Evolutionary conservation across 441 rosid genomes (phyloP).

Genomic region (Euphorbia celastroides): DNA sequence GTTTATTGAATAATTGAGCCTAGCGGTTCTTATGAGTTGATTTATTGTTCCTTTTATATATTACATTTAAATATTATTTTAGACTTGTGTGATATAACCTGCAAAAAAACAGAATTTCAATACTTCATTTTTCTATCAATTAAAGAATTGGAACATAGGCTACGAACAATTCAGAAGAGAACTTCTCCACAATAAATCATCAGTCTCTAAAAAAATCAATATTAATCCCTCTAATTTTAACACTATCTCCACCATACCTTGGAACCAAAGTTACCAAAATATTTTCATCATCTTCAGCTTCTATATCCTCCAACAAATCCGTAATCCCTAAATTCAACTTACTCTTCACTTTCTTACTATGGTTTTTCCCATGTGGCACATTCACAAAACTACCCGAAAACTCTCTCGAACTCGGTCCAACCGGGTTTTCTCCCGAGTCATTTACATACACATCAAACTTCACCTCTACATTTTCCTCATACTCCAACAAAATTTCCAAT

Average conservation of each 20-base stretch:
- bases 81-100: too few relatives aligned
- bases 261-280: constrained; percentile 56
- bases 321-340: constrained; percentile 40
- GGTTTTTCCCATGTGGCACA: constrained; percentile 47
- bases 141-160: too few relatives aligned
- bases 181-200: neutral
- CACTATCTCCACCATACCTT: constrained; percentile 25
- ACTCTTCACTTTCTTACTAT: constrained; percentile 36
- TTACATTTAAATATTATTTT: too few relatives aligned
- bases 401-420: constrained; percentile 32
- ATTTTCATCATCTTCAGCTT: constrained; percentile 46
- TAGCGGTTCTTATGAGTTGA: too few relatives aligned
- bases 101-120: too few relatives aligned
- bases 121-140: too few relatives aligned
- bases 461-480: constrained; percentile 25
- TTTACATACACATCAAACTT: constrained; percentile 52
- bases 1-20: too few relatives aligned
- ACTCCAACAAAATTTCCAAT: constrained; percentile 38
- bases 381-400: constrained; percentile 57
- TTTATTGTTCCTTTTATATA: too few relatives aligned
- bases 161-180: neutral
- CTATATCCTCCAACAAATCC: constrained; percentile 50
- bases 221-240: constrained; percentile 35
- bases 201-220: constrained; percentile 34
- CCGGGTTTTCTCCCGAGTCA: constrained; percentile 27